Evolutionary conservation across 2,329 filamentous ascomycete species (phyloP).

Genomic region (Talaromyces sp.): DNA sequence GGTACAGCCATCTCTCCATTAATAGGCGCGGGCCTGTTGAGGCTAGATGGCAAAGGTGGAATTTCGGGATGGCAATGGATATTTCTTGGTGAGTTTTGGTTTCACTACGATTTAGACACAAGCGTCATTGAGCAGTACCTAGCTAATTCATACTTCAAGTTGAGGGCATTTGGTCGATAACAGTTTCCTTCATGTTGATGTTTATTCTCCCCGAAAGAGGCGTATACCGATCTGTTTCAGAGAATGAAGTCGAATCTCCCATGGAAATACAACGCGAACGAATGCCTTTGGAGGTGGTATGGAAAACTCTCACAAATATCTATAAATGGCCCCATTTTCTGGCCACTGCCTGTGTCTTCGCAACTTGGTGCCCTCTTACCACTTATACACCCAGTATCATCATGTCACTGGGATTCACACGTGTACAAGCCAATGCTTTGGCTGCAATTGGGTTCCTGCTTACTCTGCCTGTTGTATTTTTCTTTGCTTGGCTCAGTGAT

Average conservation of each 20-base stretch:
- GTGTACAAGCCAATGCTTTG: conserved; percentile 52
- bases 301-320: conserved; percentile 46
- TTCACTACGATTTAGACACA: too few species aligned
- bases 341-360: conserved; percentile 55
- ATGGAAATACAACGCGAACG: not conserved
- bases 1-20: conserved; percentile 55
- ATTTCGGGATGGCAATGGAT: conserved; percentile 57
- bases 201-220: conserved; percentile 3
- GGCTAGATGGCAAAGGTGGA: conserved; percentile 45
- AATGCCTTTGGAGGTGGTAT: not conserved
- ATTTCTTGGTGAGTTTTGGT: conserved; percentile 44
- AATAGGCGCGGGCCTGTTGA: conserved; percentile 53
- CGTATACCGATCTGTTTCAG: not conserved
- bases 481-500: conserved; percentile 55
- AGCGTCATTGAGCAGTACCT: not conserved
- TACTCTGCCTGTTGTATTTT: conserved; percentile 52
- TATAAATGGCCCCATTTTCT: conserved; percentile 54
- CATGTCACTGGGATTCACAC: conserved; percentile 50
- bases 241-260: not conserved
- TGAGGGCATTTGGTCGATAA: conserved; percentile 11
- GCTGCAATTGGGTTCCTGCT: conserved; percentile 46
- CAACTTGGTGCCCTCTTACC: conserved; percentile 56
- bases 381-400: conserved; percentile 51
- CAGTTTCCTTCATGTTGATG: conserved; percentile 2
- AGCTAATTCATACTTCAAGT: not conserved